These are phyloP conservation scores for Nitzschia sp. DNA, from an alignment of 108 stramenopile genomes.

Conservation along the genomic window DNA sequence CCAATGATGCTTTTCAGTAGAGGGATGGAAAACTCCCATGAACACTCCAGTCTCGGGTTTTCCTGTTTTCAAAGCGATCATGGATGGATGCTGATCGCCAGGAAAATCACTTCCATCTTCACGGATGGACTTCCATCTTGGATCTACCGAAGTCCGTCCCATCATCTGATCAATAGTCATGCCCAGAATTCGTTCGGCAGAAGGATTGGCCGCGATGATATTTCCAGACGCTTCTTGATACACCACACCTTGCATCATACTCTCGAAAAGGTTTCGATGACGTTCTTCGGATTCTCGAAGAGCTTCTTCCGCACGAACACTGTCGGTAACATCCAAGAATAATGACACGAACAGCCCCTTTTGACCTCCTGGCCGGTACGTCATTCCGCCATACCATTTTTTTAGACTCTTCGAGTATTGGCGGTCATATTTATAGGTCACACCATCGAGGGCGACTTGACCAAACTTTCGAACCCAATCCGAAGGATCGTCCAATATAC, in stretches of 20 bases:
- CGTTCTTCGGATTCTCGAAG: conserved; percentile 2
- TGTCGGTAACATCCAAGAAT: conserved; percentile 6
- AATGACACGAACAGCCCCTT: conserved; percentile 4
- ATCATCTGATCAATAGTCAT: conserved; percentile 13
- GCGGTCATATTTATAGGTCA: not conserved
- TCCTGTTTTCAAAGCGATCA: conserved; percentile 3
- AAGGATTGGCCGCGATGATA: conserved; percentile 15
- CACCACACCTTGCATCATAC: conserved; percentile 12
- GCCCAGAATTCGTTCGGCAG: conserved; percentile 14
- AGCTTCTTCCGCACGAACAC: conserved; percentile 5
- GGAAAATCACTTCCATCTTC: conserved; percentile 17
- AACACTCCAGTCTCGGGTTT: conserved; percentile 3
- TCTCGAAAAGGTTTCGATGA: conserved; percentile 15
- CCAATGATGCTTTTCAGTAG: conserved; percentile 1
- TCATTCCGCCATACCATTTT: conserved; percentile 2
- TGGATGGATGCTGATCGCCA: conserved; percentile 1
- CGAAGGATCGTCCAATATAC: conserved; percentile 1
- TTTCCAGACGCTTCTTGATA: conserved; percentile 7
- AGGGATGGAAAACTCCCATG: conserved; percentile 9
- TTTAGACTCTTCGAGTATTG: not conserved
- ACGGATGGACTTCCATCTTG: conserved; percentile 5
- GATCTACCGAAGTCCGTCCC: conserved; percentile 16
- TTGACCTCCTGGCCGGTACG: not conserved
- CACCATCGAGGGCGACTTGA: conserved; percentile 5
- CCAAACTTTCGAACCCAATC: conserved; percentile 14